Conservation (phyloP, 495 filamentous ascomycete species). For the Xylaria bambusicola region DNA sequence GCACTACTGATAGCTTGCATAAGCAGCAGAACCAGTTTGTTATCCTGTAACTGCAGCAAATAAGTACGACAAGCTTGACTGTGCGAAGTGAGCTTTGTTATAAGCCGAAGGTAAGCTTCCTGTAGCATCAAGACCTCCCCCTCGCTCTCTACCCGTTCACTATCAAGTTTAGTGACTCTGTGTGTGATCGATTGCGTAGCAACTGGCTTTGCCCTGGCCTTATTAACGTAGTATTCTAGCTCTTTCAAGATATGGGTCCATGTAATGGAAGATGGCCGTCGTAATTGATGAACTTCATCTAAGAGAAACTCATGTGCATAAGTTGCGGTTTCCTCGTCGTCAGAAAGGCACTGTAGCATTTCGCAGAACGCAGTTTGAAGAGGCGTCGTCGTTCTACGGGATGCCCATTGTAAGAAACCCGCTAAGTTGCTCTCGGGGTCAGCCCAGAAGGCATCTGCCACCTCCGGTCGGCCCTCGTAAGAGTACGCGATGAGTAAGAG, state of each 20-base stretch:
- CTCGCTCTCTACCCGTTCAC: constrained; percentile 63
- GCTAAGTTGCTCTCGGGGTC: constrained; percentile 86
- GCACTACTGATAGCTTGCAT: constrained; percentile 68
- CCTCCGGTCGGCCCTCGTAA: constrained; percentile 80
- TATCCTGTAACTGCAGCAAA: constrained; percentile 63
- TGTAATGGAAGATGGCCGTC: constrained; percentile 75
- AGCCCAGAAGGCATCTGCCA: constrained; percentile 84
- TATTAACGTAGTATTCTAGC: constrained; percentile 70
- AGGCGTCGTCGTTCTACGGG: constrained; percentile 86
- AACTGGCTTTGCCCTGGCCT: constrained; percentile 64
- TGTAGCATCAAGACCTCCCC: constrained; percentile 90
- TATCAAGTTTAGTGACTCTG: constrained; percentile 57
- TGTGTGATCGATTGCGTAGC: constrained; percentile 56
- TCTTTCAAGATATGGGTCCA: constrained; percentile 94
- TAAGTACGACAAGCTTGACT: constrained; percentile 68
- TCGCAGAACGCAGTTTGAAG: constrained; percentile 94
- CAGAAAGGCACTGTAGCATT: constrained; percentile 83
- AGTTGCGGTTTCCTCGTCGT: constrained; percentile 74
- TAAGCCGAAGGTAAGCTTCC: constrained; percentile 86
- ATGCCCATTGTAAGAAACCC: constrained; percentile 95
- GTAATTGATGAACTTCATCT: constrained; percentile 79
- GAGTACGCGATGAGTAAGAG: constrained; percentile 87
- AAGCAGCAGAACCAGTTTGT: constrained; percentile 64
- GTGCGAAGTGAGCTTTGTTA: constrained; percentile 72
- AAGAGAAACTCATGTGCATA: constrained; percentile 84